Percentiles rank a stretch among this genome's conserved stretches.
Evolutionary conservation across 2,329 filamentous ascomycete species (phyloP).

Genomic region (Fusarium nisikadoi): DNA sequence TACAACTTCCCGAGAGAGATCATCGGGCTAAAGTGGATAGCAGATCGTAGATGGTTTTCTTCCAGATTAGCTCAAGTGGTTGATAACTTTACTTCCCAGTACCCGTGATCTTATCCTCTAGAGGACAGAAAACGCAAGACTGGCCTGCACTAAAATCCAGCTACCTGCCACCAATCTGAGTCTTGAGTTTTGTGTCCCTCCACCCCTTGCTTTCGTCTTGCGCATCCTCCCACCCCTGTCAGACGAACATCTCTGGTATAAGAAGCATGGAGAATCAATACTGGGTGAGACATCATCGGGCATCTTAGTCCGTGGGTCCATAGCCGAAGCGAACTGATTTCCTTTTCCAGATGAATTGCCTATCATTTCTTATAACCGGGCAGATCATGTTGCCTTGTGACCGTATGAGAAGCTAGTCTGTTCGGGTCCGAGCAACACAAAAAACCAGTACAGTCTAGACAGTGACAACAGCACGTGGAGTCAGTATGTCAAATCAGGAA

Average conservation of each 20-base stretch:
- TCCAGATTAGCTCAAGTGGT: constrained; percentile 31
- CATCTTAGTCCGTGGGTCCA: neutral
- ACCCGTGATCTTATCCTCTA: neutral
- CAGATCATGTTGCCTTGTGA: neutral
- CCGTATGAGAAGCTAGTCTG: neutral
- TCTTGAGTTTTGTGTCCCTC: neutral
- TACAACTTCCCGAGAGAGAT: constrained; percentile 30
- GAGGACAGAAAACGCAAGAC: neutral
- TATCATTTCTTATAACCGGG: neutral
- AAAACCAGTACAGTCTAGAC: neutral
- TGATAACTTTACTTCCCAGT: constrained; percentile 9
- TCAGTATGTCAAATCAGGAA: neutral
- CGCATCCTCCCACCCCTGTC: constrained; percentile 36
- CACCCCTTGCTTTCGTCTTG: neutral
- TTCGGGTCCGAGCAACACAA: neutral
- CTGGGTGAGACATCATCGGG: neutral
- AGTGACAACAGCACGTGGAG: constrained; percentile 1
- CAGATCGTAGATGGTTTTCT: constrained; percentile 3
- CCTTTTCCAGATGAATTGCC: neutral
- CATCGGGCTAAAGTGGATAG: constrained; percentile 27
- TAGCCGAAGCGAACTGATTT: neutral
- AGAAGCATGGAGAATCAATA: neutral
- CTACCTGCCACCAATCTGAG: neutral
- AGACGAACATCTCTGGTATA: neutral
- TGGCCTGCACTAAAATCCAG: neutral